Evolutionary conservation across 2,329 filamentous ascomycete genomes (phyloP).

Genomic region (Colletotrichum sp.): DNA sequence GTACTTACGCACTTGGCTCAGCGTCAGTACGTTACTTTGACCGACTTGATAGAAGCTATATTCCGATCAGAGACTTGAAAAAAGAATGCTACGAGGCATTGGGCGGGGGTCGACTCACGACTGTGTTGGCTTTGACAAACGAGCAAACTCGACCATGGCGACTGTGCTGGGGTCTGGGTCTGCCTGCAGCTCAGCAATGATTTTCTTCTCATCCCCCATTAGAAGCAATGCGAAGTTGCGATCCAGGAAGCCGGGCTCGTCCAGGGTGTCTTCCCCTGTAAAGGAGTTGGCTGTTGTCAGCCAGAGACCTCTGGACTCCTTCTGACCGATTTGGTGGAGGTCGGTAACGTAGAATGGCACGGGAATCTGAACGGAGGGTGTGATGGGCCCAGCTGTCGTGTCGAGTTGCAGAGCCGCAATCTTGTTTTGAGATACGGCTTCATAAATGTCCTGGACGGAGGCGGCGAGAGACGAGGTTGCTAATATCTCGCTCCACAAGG

Average conservation of each 20-base stretch:
- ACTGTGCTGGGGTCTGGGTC: conserved; percentile 78
- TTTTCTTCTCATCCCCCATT: conserved; percentile 79
- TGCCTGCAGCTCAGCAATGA: conserved; percentile 75
- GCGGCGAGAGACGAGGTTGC: conserved; percentile 79
- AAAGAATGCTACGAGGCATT: not conserved
- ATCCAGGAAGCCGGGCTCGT: conserved; percentile 73
- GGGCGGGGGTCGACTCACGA: conserved; percentile 49
- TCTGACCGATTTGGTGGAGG: conserved; percentile 71
- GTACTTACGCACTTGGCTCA: conserved; percentile 83
- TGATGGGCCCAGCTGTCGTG: conserved; percentile 61
- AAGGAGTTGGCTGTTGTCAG: conserved; percentile 85
- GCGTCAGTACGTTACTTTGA: conserved; percentile 73
- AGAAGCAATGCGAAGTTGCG: conserved; percentile 88
- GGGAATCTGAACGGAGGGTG: conserved; percentile 69
- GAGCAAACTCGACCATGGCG: conserved; percentile 82
- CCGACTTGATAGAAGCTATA: conserved; percentile 72
- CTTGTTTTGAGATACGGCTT: conserved; percentile 80
- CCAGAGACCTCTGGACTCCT: conserved; percentile 78
- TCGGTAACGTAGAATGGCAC: conserved; percentile 74
- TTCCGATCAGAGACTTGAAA: conserved; percentile 51
- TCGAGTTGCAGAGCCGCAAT: conserved; percentile 86
- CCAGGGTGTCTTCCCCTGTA: conserved; percentile 69
- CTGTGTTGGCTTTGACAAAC: conserved; percentile 72
- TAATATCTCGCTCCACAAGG: conserved; percentile 74
- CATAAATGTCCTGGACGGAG: conserved; percentile 83